Evolutionary conservation across 108 stramenopile genomes (phyloP).

Genomic region (Chaetoceros muelleri): DNA sequence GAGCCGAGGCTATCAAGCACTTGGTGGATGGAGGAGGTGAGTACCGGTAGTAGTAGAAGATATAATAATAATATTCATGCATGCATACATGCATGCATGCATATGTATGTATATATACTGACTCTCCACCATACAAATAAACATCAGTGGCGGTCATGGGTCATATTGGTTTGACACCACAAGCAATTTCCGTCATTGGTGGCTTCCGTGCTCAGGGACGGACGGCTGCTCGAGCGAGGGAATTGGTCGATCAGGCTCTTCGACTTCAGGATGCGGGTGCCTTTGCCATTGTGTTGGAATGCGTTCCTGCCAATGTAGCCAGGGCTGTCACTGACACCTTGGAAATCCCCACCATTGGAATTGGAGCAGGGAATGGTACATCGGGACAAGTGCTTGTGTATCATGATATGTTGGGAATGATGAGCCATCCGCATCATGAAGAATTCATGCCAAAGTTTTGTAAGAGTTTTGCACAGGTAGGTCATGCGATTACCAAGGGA

Average conservation of each 20-base stretch:
- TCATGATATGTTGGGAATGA: conserved; percentile 97
- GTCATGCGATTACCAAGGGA: conserved; percentile 81
- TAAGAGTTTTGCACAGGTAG: conserved; percentile 89
- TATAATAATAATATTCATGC: neutral
- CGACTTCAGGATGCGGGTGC: conserved; percentile 92
- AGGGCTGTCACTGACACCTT: conserved; percentile 84
- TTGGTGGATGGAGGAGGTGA: conserved; percentile 87
- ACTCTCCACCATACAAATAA: neutral
- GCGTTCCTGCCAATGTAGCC: conserved; percentile 91
- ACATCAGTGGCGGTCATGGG: conserved; percentile 91
- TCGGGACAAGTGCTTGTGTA: conserved; percentile 93
- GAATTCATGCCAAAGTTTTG: conserved; percentile 96
- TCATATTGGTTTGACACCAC: conserved; percentile 96
- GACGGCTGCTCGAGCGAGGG: conserved; percentile 77
- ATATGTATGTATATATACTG: neutral
- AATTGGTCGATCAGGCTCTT: conserved; percentile 87
- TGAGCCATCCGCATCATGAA: conserved; percentile 94
- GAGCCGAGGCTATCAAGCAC: conserved; percentile 61
- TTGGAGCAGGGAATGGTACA: conserved; percentile 92
- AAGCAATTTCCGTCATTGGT: conserved; percentile 90
- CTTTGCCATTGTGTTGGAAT: conserved; percentile 93
- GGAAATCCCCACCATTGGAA: conserved; percentile 97
- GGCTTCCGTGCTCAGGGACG: conserved; percentile 98
- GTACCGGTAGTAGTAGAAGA: conserved; percentile 4
- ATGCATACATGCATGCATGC: neutral